These are phyloP conservation scores for Linanthus parryae DNA, from an alignment of 148 eudicot genomes.

Conservation along the genomic window DNA sequence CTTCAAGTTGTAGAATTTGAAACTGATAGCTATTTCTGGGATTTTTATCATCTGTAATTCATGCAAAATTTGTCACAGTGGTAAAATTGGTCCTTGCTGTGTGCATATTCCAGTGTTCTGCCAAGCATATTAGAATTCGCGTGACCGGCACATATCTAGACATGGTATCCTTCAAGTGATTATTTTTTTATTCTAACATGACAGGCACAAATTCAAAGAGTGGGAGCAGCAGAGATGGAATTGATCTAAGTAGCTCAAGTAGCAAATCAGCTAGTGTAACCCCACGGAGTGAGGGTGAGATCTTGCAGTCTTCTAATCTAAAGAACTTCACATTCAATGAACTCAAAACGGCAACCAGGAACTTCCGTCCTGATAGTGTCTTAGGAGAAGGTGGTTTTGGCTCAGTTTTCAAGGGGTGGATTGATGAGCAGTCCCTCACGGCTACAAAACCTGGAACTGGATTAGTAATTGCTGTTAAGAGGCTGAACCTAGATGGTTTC, in stretches of 20 bases:
- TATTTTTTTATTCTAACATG: background rate
- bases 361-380: conserved; percentile 51
- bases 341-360: conserved; percentile 41
- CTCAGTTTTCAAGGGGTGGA: conserved; percentile 55
- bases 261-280: conserved; percentile 33
- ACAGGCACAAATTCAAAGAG: conserved; percentile 34
- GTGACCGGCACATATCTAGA: background rate
- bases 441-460: conserved; percentile 47
- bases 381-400: conserved; percentile 61
- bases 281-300: conserved; percentile 46
- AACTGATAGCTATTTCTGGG: too few species aligned
- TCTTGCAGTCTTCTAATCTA: conserved; percentile 45
- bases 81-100: background rate
- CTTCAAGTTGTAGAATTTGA: background rate
- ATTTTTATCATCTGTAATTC: background rate
- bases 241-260: conserved; percentile 25
- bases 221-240: conserved; percentile 34
- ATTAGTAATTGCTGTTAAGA: conserved; percentile 53
- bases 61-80: background rate
- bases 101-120: background rate
- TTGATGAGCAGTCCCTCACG: conserved; percentile 34
- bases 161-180: background rate
- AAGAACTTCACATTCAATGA: conserved; percentile 37
- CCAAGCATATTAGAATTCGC: background rate
- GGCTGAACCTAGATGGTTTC: conserved; percentile 44